Evolutionary conservation across 768 basidiomycete genomes (phyloP).

Genomic region (Gyrodon lividus): DNA sequence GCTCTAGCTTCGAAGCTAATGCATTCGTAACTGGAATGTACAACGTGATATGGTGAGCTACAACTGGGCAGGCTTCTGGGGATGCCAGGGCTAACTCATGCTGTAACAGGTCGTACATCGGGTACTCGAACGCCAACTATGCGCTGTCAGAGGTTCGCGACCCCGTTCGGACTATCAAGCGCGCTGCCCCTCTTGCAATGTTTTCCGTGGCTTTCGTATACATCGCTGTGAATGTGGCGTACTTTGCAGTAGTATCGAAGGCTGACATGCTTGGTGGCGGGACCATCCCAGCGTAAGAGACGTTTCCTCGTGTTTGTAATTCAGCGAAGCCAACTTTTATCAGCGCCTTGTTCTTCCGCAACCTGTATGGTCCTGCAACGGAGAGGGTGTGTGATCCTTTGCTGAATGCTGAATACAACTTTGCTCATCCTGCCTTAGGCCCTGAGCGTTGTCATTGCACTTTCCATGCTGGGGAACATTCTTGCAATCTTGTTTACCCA

Average conservation of each 20-base stretch:
- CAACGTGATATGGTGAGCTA: conserved; percentile 63
- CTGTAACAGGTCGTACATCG: conserved; percentile 59
- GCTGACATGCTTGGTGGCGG: conserved; percentile 63
- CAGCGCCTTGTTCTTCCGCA: conserved; percentile 73
- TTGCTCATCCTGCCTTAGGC: conserved; percentile 35
- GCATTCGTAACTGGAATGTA: conserved; percentile 65
- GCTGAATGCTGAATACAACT: background rate
- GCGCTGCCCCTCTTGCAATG: conserved; percentile 69
- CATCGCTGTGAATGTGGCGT: conserved; percentile 66
- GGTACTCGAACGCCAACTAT: conserved; percentile 76
- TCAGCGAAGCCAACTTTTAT: background rate
- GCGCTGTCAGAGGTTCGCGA: conserved; percentile 68
- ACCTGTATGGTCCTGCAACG: conserved; percentile 61
- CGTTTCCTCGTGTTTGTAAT: background rate
- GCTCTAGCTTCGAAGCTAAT: conserved; percentile 52
- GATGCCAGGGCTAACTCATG: background rate
- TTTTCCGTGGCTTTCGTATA: conserved; percentile 58
- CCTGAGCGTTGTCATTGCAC: conserved; percentile 58
- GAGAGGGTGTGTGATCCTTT: conserved; percentile 46
- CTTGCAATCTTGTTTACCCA: conserved; percentile 64
- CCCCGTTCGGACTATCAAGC: conserved; percentile 68
- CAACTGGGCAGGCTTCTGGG: background rate
- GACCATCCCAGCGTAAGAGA: conserved; percentile 63
- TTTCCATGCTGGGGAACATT: conserved; percentile 65
- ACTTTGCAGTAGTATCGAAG: conserved; percentile 72